A percentile compares a stretch with the other conserved stretches of the same genome.
Evolutionary conservation across 176 grass and related monocot genomes (phyloP).

Genomic region (Musa itinerans): DNA sequence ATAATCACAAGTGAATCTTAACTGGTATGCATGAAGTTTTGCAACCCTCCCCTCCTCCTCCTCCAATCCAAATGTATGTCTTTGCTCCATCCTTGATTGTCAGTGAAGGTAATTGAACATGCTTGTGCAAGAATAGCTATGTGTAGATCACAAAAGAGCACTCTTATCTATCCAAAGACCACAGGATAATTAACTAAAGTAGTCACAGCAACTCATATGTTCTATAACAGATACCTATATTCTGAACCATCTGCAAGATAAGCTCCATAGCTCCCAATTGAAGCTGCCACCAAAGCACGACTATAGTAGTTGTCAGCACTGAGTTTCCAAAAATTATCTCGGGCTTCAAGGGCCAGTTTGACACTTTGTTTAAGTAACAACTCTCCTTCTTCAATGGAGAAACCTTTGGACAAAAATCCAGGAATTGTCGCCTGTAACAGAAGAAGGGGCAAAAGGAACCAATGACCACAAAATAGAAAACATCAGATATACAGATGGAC

Average conservation of each 20-base stretch:
- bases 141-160: background rate
- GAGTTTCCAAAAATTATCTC: constrained; percentile 11
- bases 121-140: background rate
- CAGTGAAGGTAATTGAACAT: background rate
- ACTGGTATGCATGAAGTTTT: no score
- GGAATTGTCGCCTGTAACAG: constrained; percentile 55
- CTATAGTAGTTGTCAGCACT: constrained; percentile 36
- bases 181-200: no score
- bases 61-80: background rate
- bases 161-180: no score
- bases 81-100: background rate
- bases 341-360: constrained; percentile 54
- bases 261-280: constrained; percentile 71
- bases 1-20: no score
- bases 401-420: constrained; percentile 57
- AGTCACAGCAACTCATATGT: background rate
- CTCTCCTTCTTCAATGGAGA: constrained; percentile 45
- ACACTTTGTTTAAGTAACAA: constrained; percentile 46
- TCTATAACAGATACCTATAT: constrained; percentile 42
- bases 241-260: constrained; percentile 84
- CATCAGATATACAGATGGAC: background rate
- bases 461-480: background rate
- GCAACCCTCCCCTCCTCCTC: no score
- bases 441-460: background rate
- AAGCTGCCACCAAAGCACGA: constrained; percentile 57